Conservation (phyloP, 2,329 filamentous ascomycete genomes). For the Verticillium dahliae region DNA sequence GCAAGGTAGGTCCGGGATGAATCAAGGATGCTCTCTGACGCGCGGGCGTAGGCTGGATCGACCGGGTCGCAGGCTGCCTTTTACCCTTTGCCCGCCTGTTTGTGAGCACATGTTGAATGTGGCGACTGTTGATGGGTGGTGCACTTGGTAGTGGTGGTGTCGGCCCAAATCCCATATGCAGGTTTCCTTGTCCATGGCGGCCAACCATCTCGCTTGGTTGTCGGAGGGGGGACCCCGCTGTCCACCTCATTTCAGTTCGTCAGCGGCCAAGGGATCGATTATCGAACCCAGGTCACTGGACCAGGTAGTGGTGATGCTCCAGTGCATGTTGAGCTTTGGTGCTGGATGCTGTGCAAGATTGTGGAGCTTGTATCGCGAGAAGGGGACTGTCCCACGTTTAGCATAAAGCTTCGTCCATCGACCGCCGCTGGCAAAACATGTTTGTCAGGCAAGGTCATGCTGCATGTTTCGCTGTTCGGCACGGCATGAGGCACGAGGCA, state of each 20-base stretch:
- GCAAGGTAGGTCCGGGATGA: not conserved
- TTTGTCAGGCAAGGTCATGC: not conserved
- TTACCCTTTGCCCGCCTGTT: not conserved
- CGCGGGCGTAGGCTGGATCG: not conserved
- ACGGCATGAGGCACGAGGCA: not conserved
- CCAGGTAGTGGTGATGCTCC: not conserved
- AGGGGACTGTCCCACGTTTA: too few relatives aligned
- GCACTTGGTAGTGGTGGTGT: not conserved
- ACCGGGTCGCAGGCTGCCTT: not conserved
- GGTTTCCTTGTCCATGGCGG: not conserved
- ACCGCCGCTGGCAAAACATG: not conserved
- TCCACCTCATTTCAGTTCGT: not conserved
- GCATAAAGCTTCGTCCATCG: not conserved
- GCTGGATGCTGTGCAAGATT: not conserved
- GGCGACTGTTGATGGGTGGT: not conserved
- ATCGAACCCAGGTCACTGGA: not conserved
- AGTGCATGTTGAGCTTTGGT: not conserved
- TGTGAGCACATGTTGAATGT: not conserved
- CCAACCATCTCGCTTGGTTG: not conserved
- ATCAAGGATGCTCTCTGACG: not conserved
- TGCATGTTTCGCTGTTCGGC: not conserved
- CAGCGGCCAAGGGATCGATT: not conserved
- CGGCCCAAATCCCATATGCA: not conserved
- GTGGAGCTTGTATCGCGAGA: not conserved
- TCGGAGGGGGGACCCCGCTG: not conserved